Evolutionary conservation across 306 rosid genomes (phyloP).

Genomic region (Ormosia semicastrata): DNA sequence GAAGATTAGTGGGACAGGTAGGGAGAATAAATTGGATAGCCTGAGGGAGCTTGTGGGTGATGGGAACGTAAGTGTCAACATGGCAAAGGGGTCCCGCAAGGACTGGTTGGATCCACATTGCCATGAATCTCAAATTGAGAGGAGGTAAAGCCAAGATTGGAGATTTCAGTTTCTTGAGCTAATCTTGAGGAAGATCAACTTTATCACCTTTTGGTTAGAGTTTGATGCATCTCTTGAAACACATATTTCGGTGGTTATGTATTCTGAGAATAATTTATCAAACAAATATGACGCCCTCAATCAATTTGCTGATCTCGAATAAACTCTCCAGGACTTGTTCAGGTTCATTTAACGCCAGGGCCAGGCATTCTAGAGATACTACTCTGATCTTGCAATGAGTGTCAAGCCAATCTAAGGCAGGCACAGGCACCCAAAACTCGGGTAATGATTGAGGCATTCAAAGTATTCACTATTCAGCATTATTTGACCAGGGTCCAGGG

Average conservation of each 20-base stretch:
- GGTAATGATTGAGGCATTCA: neutral
- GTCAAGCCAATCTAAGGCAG: too few relatives aligned
- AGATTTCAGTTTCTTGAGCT: slow-evolving; percentile 16
- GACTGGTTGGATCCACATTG: slow-evolving; percentile 98
- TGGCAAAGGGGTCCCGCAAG: slow-evolving; percentile 56
- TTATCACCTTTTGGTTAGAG: neutral
- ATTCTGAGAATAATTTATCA: slow-evolving; percentile 25
- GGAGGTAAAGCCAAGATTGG: slow-evolving; percentile 43
- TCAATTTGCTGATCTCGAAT: neutral
- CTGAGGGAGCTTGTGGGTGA: slow-evolving; percentile 89
- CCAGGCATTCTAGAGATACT: neutral
- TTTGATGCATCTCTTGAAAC: slow-evolving; percentile 25
- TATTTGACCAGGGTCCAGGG: slow-evolving; percentile 55
- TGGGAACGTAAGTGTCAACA: slow-evolving; percentile 42
- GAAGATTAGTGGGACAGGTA: slow-evolving; percentile 56
- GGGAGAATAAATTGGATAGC: slow-evolving; percentile 87
- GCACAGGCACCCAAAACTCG: neutral
- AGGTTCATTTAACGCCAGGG: neutral
- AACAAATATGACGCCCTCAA: neutral
- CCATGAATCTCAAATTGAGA: slow-evolving; percentile 81
- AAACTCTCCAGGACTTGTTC: neutral
- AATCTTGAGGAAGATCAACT: slow-evolving; percentile 1
- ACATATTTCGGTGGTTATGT: slow-evolving; percentile 24
- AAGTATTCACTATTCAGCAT: slow-evolving; percentile 47
- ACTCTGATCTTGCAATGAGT: neutral